These are phyloP conservation scores for Casuarina glauca DNA, from an alignment of 306 rosid genomes.

Conservation along the genomic window DNA sequence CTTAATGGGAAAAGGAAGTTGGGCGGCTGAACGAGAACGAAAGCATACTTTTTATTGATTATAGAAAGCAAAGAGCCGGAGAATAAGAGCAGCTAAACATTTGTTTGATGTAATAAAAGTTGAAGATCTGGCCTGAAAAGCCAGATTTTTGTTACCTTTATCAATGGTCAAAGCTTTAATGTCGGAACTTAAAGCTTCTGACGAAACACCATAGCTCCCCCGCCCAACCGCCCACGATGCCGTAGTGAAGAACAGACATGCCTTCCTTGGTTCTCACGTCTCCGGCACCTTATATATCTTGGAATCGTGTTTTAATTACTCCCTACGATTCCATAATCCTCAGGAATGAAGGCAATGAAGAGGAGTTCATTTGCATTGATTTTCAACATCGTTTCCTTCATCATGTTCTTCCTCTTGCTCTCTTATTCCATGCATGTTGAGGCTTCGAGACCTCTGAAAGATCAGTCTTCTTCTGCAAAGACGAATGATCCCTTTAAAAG, in stretches of 20 bases:
- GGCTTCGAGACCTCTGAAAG: slow-evolving; percentile 29
- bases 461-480: slow-evolving; percentile 4
- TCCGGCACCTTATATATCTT: too few relatives aligned
- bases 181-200: slow-evolving; percentile 27
- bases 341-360: slow-evolving; percentile 26
- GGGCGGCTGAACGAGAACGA: too few relatives aligned
- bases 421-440: slow-evolving; percentile 34
- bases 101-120: neutral
- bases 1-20: slow-evolving; percentile 18
- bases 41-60: neutral
- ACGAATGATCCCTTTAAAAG: slow-evolving; percentile 7
- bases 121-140: too few relatives aligned
- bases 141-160: too few relatives aligned
- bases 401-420: slow-evolving; percentile 39
- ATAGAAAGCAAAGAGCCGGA: neutral
- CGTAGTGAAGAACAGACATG: slow-evolving; percentile 21
- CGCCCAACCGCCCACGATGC: slow-evolving; percentile 19
- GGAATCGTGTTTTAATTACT: too few relatives aligned
- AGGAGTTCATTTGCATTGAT: slow-evolving; percentile 13
- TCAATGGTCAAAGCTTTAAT: slow-evolving; percentile 38
- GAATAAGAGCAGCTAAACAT: neutral
- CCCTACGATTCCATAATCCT: neutral
- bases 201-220: slow-evolving; percentile 7
- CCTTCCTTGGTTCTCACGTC: neutral
- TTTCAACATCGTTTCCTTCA: slow-evolving; percentile 31